Evolutionary conservation across 257 asterid genomes (phyloP).

Genomic region (Schizonepeta tenuifolia): DNA sequence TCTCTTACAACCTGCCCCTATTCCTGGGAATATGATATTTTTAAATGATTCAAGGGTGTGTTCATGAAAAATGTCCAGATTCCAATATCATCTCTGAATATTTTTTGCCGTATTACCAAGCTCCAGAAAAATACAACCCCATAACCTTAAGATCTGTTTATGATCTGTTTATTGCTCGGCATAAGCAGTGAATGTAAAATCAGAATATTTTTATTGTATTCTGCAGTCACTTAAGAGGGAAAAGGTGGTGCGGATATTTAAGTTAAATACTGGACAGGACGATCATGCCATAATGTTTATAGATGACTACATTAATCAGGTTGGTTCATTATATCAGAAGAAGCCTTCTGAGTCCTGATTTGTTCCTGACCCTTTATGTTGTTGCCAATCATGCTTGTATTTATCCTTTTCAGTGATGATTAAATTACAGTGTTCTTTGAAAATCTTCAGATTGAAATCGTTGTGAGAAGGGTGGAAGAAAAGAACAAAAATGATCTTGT

Average conservation of each 20-base stretch:
- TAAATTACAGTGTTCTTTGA: slow-evolving; percentile 18
- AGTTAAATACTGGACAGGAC: slow-evolving; percentile 90
- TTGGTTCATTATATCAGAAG: slow-evolving; percentile 35
- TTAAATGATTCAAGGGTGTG: background rate
- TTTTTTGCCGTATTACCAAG: no score
- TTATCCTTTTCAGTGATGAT: background rate
- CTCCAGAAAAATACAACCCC: no score
- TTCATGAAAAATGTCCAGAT: background rate
- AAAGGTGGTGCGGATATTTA: slow-evolving; percentile 68
- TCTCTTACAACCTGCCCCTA: background rate
- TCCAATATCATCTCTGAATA: no score
- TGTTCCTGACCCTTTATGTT: slow-evolving; percentile 10
- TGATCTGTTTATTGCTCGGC: slow-evolving; percentile 6
- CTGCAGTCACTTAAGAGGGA: slow-evolving; percentile 83
- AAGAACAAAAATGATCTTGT: slow-evolving; percentile 55
- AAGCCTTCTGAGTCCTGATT: slow-evolving; percentile 8
- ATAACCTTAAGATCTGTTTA: no score
- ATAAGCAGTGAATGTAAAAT: slow-evolving; percentile 11
- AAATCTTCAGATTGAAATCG: slow-evolving; percentile 66
- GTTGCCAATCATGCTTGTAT: slow-evolving; percentile 15
- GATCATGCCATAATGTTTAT: slow-evolving; percentile 91
- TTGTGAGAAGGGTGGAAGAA: slow-evolving; percentile 64
- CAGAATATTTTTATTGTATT: slow-evolving; percentile 25
- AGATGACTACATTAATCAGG: slow-evolving; percentile 88
- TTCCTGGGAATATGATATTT: background rate